Conservation (phyloP, 139 green algal species). For the Chlamydomonas asymmetrica region DNA sequence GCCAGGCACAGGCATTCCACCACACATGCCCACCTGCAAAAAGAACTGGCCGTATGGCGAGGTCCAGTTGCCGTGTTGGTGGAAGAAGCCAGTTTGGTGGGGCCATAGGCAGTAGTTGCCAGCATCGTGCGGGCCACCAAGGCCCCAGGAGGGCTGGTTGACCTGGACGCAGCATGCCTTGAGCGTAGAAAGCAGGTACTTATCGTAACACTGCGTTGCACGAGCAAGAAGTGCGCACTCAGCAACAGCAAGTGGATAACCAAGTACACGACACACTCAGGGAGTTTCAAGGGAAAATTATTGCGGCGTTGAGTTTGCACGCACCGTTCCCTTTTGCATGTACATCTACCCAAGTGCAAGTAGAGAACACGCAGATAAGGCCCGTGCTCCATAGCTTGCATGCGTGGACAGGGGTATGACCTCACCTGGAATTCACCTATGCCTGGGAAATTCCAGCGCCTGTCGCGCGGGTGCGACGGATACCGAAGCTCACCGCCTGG, state of each 20-base stretch:
- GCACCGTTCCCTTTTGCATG: neutral
- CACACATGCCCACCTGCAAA: slow-evolving; percentile 31
- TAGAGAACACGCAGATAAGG: neutral
- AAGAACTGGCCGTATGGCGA: slow-evolving; percentile 64
- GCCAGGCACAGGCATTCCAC: neutral
- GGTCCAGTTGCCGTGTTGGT: slow-evolving; percentile 52
- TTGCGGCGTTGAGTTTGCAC: neutral
- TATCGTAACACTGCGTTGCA: slow-evolving; percentile 61
- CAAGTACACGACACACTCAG: neutral
- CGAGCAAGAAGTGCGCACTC: neutral
- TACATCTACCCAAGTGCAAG: neutral
- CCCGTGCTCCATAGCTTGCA: neutral
- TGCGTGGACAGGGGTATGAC: neutral
- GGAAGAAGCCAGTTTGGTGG: slow-evolving; percentile 64
- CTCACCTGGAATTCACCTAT: slow-evolving; percentile 71
- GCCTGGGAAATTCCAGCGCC: slow-evolving; percentile 62
- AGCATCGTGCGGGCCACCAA: slow-evolving; percentile 62
- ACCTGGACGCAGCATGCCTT: slow-evolving; percentile 47
- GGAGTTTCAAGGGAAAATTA: neutral
- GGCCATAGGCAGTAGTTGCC: slow-evolving; percentile 57
- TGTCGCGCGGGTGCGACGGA: slow-evolving; percentile 45
- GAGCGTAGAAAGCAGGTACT: slow-evolving; percentile 58
- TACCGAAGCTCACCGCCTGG: slow-evolving; percentile 59
- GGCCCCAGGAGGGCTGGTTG: slow-evolving; percentile 60
- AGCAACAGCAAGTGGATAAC: neutral